Conservation (phyloP, 1,284 basidiomycete genomes). For the Vanrija sp. region DNA sequence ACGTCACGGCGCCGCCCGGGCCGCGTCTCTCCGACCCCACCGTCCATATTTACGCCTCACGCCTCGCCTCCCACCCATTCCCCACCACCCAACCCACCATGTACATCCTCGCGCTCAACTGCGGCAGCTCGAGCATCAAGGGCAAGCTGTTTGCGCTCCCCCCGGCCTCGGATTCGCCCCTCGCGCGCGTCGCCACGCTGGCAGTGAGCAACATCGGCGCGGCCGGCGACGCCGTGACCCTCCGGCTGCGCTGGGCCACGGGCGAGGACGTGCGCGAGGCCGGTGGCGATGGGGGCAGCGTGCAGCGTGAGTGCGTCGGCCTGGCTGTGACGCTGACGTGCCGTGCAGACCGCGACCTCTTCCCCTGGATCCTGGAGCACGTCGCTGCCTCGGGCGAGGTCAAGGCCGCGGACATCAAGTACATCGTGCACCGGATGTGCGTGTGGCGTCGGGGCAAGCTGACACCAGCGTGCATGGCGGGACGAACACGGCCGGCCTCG, state of each 20-base stretch:
- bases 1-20: not conserved
- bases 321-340: constrained; percentile 11
- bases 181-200: constrained; percentile 28
- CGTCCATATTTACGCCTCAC: not conserved
- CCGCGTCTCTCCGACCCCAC: not conserved
- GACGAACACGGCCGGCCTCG: constrained; percentile 62
- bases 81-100: not conserved
- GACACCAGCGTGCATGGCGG: constrained; percentile 72
- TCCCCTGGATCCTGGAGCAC: constrained; percentile 40
- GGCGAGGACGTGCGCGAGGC: constrained; percentile 36
- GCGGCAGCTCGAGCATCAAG: constrained; percentile 51
- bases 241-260: constrained; percentile 31
- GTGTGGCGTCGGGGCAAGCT: constrained; percentile 12
- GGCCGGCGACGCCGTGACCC: constrained; percentile 42
- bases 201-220: constrained; percentile 45
- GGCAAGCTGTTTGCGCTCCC: constrained; percentile 45
- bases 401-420: constrained; percentile 41
- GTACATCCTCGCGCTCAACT: constrained; percentile 49
- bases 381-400: constrained; percentile 30
- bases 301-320: constrained; percentile 34
- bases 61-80: not conserved
- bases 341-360: constrained; percentile 35
- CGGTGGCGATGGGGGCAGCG: constrained; percentile 32
- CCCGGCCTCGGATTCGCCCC: constrained; percentile 4
- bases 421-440: constrained; percentile 48